Conservation (phyloP, 2,329 filamentous ascomycete genomes). For the Neopestalotiopsis sp. region DNA sequence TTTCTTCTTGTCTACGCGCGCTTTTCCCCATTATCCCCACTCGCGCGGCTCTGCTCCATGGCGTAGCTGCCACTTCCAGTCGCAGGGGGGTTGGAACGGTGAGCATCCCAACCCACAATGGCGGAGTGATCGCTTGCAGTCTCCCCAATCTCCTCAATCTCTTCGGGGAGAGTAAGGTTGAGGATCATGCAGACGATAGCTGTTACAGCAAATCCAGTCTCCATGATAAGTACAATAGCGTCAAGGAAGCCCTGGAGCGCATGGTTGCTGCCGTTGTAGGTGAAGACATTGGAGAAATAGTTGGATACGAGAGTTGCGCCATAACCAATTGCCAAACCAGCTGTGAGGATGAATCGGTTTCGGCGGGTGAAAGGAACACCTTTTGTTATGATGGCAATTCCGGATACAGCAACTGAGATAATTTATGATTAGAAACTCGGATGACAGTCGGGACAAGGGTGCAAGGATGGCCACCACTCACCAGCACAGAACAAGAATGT, state of each 20-base stretch:
- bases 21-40: not conserved
- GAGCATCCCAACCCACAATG: not conserved
- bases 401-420: conserved; percentile 69
- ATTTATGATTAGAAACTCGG: not conserved
- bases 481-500: conserved; percentile 77
- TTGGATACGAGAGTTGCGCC: conserved; percentile 69
- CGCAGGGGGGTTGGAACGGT: not conserved
- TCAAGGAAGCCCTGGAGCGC: conserved; percentile 76
- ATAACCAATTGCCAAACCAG: conserved; percentile 75
- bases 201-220: conserved; percentile 77
- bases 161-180: conserved; percentile 75
- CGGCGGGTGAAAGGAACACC: conserved; percentile 77
- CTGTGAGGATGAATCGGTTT: conserved; percentile 82
- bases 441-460: not conserved
- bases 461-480: not conserved
- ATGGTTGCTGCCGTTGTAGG: conserved; percentile 71
- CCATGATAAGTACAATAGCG: conserved; percentile 74
- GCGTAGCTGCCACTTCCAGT: not conserved
- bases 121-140: conserved; percentile 41
- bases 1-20: not conserved
- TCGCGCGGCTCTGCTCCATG: not conserved
- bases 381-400: conserved; percentile 75
- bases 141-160: conserved; percentile 72
- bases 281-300: conserved; percentile 76
- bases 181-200: conserved; percentile 75